These are phyloP conservation scores for Pleodorina starrii DNA, from an alignment of 139 green algal genomes.

Conservation along the genomic window DNA sequence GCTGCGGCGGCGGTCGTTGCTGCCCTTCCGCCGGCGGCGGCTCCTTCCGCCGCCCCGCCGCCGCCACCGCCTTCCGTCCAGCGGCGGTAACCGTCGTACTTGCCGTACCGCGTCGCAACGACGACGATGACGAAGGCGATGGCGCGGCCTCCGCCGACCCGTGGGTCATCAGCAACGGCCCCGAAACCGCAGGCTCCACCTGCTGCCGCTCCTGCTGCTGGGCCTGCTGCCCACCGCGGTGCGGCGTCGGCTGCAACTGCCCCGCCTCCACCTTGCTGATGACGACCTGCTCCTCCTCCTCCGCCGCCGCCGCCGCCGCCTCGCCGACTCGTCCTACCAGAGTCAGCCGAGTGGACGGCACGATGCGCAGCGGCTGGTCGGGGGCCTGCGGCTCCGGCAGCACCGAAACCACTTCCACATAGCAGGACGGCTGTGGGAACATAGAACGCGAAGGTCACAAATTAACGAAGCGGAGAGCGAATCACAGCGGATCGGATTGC, in stretches of 20 bases:
- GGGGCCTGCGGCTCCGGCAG: background rate
- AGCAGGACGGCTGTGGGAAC: background rate
- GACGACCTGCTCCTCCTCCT: background rate
- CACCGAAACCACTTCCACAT: background rate
- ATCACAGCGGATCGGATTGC: no score
- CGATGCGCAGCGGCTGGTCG: conserved; percentile 10
- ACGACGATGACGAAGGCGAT: background rate
- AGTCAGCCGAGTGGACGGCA: conserved; percentile 18
- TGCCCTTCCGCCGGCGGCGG: no score
- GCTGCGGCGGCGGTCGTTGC: no score
- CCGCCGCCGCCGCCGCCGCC: background rate
- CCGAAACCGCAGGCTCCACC: background rate
- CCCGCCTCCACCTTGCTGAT: background rate
- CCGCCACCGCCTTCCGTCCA: no score
- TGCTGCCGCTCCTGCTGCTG: background rate
- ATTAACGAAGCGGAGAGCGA: no score
- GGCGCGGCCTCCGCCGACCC: no score
- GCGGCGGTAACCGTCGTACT: no score
- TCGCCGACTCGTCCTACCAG: background rate
- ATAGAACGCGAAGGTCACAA: no score
- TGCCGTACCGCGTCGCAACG: no score
- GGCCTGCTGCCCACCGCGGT: background rate
- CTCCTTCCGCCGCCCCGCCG: no score
- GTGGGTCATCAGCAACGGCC: background rate
- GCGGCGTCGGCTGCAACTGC: background rate